These are phyloP conservation scores for Sphaerobolus stellatus DNA, from an alignment of 1,284 basidiomycete species.

Conservation along the genomic window DNA sequence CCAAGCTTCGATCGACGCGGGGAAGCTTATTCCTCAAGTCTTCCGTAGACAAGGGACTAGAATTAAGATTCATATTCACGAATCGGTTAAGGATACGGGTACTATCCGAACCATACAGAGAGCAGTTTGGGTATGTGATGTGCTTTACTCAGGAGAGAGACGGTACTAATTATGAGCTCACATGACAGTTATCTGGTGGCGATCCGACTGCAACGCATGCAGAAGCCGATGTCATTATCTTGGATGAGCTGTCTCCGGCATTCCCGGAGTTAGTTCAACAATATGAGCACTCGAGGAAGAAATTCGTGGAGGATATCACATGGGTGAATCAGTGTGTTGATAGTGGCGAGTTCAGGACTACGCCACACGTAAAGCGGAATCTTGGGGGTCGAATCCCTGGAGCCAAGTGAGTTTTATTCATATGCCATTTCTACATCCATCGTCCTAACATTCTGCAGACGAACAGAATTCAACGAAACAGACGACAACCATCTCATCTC, in stretches of 20 bases:
- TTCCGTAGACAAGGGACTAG: conserved; percentile 61
- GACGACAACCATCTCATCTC: conserved; percentile 69
- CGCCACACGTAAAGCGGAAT: conserved; percentile 75
- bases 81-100: conserved; percentile 72
- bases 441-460: conserved; percentile 38
- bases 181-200: conserved; percentile 68
- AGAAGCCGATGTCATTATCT: conserved; percentile 69
- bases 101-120: conserved; percentile 60
- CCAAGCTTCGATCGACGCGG: conserved; percentile 72
- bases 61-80: conserved; percentile 73
- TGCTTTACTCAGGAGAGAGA: no score
- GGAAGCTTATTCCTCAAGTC: conserved; percentile 68
- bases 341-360: conserved; percentile 58
- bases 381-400: conserved; percentile 75
- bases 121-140: conserved; percentile 53
- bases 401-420: conserved; percentile 59
- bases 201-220: conserved; percentile 64
- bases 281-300: conserved; percentile 62
- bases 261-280: conserved; percentile 68
- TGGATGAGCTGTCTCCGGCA: conserved; percentile 70
- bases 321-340: conserved; percentile 82
- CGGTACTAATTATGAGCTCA: no score
- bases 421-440: conserved; percentile 1
- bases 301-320: conserved; percentile 72
- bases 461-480: conserved; percentile 70